These are phyloP conservation scores for Copromyces sp. DNA, from an alignment of 495 filamentous ascomycete species.

Conservation along the genomic window DNA sequence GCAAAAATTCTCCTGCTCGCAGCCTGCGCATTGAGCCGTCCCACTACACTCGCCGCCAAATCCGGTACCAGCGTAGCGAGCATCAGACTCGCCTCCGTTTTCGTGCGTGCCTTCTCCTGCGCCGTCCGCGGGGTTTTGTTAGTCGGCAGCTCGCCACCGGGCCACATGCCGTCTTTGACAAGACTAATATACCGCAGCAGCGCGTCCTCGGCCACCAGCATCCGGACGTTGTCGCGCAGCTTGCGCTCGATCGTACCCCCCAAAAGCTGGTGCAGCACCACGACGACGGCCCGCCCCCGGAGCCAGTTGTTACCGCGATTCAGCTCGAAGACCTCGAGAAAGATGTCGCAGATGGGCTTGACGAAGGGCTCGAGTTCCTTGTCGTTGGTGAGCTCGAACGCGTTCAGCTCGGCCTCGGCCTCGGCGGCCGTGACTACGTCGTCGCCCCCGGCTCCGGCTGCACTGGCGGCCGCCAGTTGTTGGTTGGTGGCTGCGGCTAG, in stretches of 20 bases:
- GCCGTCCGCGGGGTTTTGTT: slow-evolving; percentile 46
- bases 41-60: slow-evolving; percentile 74
- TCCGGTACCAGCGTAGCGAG: slow-evolving; percentile 75
- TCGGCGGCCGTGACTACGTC: slow-evolving; percentile 66
- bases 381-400: slow-evolving; percentile 59
- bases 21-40: slow-evolving; percentile 71
- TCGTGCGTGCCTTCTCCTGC: slow-evolving; percentile 58
- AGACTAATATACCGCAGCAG: slow-evolving; percentile 64
- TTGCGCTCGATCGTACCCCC: slow-evolving; percentile 97
- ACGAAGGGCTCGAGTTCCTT: slow-evolving; percentile 89
- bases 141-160: slow-evolving; percentile 47
- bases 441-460: slow-evolving; percentile 32
- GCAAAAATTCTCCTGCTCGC: slow-evolving; percentile 73
- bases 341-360: slow-evolving; percentile 95
- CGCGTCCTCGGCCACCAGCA: slow-evolving; percentile 63
- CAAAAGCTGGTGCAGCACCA: slow-evolving; percentile 67
- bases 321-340: slow-evolving; percentile 90
- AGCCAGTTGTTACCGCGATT: slow-evolving; percentile 92
- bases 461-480: slow-evolving; percentile 42
- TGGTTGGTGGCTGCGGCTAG: slow-evolving; percentile 81
- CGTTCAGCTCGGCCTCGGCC: slow-evolving; percentile 87
- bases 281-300: slow-evolving; percentile 87
- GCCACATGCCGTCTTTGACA: slow-evolving; percentile 70
- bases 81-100: slow-evolving; percentile 67
- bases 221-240: slow-evolving; percentile 68